Evolutionary conservation across 129 eudicot genomes (phyloP), one percentile per base, ranked within the genome.

Genomic region (Rutidosis leptorrhynchoides): DNA sequence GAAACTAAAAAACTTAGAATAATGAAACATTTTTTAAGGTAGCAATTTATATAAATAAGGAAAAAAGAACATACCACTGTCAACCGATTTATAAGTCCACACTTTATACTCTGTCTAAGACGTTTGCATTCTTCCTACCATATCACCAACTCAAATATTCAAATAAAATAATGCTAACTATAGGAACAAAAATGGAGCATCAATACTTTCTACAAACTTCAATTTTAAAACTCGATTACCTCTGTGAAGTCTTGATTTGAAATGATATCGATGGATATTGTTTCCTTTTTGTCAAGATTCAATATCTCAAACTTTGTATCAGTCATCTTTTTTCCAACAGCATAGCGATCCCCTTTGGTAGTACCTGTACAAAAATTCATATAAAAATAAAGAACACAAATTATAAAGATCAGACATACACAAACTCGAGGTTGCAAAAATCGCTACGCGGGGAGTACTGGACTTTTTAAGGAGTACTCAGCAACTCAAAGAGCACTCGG

Each of bases 51-150:
- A 16, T 3, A 27, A 49, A 30, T 15, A 23, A 3, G 12, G 20
- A 45, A 56, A 20, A 6, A 21, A 33, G n/a, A 53, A 68, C 71
- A 78, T 85, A 94, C 99, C 97, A 94, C 99, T 43, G 84, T 94
- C 85, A 83, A 79, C 62, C 84, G 72, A 52, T 67, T 81, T 71
- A 86, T 77, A 16, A 94, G 83, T 62, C 97, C 99, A 79, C 94
- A 89, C 80, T 89, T 94, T 53, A 94, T 89, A 72, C 99, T 94
- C 78, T 89, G 97, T 40, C 95, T 93, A 71, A 94, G 75, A 35
- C 99, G 95, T 80, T 86, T 86, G 90, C 99, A 94, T 81, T 94
- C 99, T 72, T 94, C 99, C 99, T 94, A 76, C 25, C 29, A 68
- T 22, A 43, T 81, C 70, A 75, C 64, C 64, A 72, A 81, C 54